Evolutionary conservation across 306 rosid genomes (phyloP).

Genomic region (Chamaecrista fasciculata): DNA sequence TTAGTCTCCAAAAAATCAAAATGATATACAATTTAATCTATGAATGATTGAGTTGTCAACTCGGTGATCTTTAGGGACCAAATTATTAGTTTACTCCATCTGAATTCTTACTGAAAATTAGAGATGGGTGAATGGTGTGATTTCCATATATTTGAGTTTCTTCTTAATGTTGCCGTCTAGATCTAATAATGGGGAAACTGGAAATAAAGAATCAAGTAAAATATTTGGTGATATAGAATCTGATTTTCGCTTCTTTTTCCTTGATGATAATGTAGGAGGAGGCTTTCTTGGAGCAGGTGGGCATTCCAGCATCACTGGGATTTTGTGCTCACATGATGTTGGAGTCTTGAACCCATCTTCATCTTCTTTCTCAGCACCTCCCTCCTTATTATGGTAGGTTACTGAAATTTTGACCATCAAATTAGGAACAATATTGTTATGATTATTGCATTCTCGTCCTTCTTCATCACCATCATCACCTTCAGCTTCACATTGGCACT

Average conservation of each 20-base stretch:
- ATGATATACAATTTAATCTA: too few relatives aligned
- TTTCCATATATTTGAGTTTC: constrained; percentile 41
- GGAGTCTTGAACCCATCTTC: constrained; percentile 65
- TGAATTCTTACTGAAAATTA: too few relatives aligned
- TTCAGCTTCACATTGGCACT: not conserved
- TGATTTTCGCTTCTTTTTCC: constrained; percentile 33
- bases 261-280: constrained; percentile 28
- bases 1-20: too few relatives aligned
- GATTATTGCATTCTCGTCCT: not conserved
- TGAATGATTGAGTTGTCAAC: too few relatives aligned
- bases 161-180: constrained; percentile 35
- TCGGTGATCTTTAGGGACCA: too few relatives aligned
- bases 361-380: not conserved
- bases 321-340: constrained; percentile 50
- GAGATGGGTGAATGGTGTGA: too few relatives aligned
- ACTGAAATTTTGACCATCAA: constrained; percentile 39
- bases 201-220: constrained; percentile 48
- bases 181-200: constrained; percentile 37
- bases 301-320: constrained; percentile 39
- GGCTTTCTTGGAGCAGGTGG: constrained; percentile 72
- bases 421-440: too few relatives aligned
- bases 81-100: too few relatives aligned
- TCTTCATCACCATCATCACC: constrained; percentile 12
- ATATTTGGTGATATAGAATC: too few relatives aligned
- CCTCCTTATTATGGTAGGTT: not conserved